Evolutionary conservation across 768 basidiomycete species (phyloP), one percentile per base, ranked within the genome.

Genomic region (Leucosporidium scottii): DNA sequence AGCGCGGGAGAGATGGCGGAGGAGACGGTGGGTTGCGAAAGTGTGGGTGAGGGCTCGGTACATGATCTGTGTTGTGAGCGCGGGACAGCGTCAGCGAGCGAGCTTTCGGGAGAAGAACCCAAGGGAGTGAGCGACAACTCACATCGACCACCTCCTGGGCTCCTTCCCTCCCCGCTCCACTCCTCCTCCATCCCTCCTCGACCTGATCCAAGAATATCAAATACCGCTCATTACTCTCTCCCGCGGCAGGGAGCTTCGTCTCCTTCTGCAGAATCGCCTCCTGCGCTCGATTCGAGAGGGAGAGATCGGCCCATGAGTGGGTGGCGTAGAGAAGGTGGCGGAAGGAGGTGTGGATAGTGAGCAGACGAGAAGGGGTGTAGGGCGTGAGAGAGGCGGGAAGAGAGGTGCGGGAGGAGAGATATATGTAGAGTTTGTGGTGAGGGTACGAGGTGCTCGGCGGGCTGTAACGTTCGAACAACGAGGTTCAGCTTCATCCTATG

Each of bases 41-140:
- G 94, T 98, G 27, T 93, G 83, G 27, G 87, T 86, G 13, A 91
- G 93, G 1, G 91, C 88, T 91, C 91, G 93, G 89, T 91, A 94
- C 2, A 97, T 82, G 27, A 91, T 84, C 89, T 90, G 77, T 44
- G n/a, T 36, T 67, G 34, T 27, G 67, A 15, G 0, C 18, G 30
- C 10, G 9, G 55, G 55, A 5, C 1, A 56, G 55, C 39, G 13
- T 44, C 15, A 44, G 39, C 39, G 39, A 44, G n/a, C 15, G 3
- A 17, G 23, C 25, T 17, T 2, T 2, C 25, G 5, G 8, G 13
- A 44, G 15, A 7, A 21, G 25, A 23, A 20, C 1, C 20, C 15
- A 15, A 7, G 30, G 13, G 8, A 36, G 8, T n/a, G 31, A 7
- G 27, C n/a, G 51, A 44, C 39, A 44, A 13, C 70, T 51, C 36